phyloP scores from a whole-genome alignment of 2,329 filamentous ascomycete species.

The Monosporascus sp. region DNA sequence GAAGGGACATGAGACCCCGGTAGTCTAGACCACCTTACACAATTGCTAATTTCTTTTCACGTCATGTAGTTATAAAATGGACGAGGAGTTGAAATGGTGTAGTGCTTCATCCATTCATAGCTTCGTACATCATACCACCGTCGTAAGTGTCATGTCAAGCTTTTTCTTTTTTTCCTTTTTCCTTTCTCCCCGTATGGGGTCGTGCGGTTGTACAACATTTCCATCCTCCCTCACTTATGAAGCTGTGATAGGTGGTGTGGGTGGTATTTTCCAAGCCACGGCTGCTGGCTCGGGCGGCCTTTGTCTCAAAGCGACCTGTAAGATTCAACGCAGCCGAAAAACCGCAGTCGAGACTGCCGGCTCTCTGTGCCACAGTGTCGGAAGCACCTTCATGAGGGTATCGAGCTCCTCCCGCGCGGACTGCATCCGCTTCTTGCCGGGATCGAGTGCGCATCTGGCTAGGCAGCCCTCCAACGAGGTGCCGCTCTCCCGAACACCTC shows the following conservation, averaged over 20 bases:
- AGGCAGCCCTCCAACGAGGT: background rate
- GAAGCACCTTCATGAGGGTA: constrained; percentile 25
- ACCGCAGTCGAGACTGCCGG: constrained; percentile 26
- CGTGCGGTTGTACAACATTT: background rate
- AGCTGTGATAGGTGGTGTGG: background rate
- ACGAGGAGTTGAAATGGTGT: background rate
- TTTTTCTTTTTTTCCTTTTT: background rate
- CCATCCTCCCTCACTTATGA: background rate
- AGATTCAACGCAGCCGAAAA: constrained; percentile 11
- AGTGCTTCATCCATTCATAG: background rate
- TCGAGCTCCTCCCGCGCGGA: constrained; percentile 26
- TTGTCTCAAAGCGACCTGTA: background rate
- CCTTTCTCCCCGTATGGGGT: background rate
- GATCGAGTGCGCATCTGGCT: constrained; percentile 4
- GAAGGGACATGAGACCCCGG: background rate
- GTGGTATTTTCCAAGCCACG: background rate
- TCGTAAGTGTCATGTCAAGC: background rate
- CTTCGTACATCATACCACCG: background rate
- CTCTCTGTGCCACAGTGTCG: constrained; percentile 24
- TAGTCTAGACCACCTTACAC: background rate
- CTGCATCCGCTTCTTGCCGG: constrained; percentile 25
- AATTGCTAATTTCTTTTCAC: background rate
- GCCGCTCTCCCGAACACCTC: constrained; percentile 2
- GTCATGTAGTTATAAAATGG: background rate
- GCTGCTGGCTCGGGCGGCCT: background rate